phyloP scores from a whole-genome alignment of 2,329 filamentous ascomycete species.

The Ophiocordyceps polyrhachis-furcata region DNA sequence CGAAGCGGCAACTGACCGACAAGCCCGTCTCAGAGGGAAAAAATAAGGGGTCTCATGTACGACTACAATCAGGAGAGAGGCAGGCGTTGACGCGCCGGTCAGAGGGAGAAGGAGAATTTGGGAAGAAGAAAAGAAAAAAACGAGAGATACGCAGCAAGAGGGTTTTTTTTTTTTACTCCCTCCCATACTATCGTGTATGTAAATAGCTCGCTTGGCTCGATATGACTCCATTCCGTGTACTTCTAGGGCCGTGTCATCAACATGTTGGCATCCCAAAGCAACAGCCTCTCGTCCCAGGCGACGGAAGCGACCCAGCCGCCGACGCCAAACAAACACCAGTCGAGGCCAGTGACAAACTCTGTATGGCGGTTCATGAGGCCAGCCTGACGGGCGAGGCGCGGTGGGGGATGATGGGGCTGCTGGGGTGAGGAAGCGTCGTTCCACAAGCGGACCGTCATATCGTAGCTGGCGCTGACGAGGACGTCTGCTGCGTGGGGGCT shows the following conservation, averaged over 20 bases:
- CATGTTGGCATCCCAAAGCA: conserved; percentile 74
- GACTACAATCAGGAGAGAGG: background rate
- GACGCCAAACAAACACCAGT: conserved; percentile 93
- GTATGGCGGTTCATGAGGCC: conserved; percentile 85
- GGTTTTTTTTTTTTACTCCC: too few species aligned
- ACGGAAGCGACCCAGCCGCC: conserved; percentile 92
- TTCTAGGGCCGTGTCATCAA: conserved; percentile 11
- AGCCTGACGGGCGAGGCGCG: conserved; percentile 47
- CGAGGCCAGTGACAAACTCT: conserved; percentile 88
- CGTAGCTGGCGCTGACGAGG: conserved; percentile 77
- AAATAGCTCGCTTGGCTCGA: background rate
- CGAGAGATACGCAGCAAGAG: too few species aligned
- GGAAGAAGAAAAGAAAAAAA: too few species aligned
- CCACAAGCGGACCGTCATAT: conserved; percentile 96
- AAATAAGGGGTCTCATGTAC: too few species aligned
- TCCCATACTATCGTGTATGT: background rate
- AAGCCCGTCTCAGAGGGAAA: too few species aligned
- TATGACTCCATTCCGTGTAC: background rate
- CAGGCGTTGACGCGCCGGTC: background rate
- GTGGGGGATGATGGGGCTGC: conserved; percentile 17
- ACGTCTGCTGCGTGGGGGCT: conserved; percentile 85
- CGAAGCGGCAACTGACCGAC: too few species aligned
- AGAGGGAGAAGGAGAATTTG: too few species aligned
- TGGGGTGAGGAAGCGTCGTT: conserved; percentile 44
- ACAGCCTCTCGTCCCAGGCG: conserved; percentile 81